These are phyloP conservation scores for Hippophae rhamnoides DNA, from an alignment of 306 rosid genomes.

Conservation along the genomic window DNA sequence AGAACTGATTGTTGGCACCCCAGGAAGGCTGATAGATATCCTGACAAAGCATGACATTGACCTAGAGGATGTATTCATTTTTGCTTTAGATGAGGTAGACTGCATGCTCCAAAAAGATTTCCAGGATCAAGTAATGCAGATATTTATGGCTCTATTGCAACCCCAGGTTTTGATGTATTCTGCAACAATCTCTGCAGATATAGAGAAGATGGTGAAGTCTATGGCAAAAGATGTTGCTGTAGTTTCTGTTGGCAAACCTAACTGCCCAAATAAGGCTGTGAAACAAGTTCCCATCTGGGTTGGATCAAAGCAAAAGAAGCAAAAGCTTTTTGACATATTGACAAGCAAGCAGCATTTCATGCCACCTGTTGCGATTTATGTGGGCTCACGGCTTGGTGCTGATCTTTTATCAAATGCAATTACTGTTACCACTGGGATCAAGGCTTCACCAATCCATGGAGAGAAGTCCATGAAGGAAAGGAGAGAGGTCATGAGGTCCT, in stretches of 20 bases:
- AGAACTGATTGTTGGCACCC: slow-evolving; percentile 71
- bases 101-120: slow-evolving; percentile 76
- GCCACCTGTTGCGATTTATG: slow-evolving; percentile 67
- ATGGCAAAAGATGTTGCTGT: slow-evolving; percentile 39
- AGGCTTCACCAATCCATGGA: slow-evolving; percentile 68
- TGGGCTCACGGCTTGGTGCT: slow-evolving; percentile 69
- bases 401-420: slow-evolving; percentile 77
- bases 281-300: slow-evolving; percentile 80
- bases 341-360: slow-evolving; percentile 59
- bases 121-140: slow-evolving; percentile 71
- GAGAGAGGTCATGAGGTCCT: slow-evolving; percentile 61
- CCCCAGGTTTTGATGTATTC: slow-evolving; percentile 80
- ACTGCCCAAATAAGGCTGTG: slow-evolving; percentile 64
- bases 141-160: slow-evolving; percentile 54
- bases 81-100: slow-evolving; percentile 82
- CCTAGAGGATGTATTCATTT: slow-evolving; percentile 44
- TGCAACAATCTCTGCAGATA: slow-evolving; percentile 61
- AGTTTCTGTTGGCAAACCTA: slow-evolving; percentile 56
- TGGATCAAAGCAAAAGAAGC: slow-evolving; percentile 70
- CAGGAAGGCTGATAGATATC: slow-evolving; percentile 79
- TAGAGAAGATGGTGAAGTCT: slow-evolving; percentile 55
- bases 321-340: slow-evolving; percentile 69
- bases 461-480: slow-evolving; percentile 79
- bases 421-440: slow-evolving; percentile 49
- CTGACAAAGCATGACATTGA: slow-evolving; percentile 54